Evolutionary conservation across 164 flowering plant species (phyloP), one percentile per base, ranked within the genome.

Genomic region (Vitis amurensis): DNA sequence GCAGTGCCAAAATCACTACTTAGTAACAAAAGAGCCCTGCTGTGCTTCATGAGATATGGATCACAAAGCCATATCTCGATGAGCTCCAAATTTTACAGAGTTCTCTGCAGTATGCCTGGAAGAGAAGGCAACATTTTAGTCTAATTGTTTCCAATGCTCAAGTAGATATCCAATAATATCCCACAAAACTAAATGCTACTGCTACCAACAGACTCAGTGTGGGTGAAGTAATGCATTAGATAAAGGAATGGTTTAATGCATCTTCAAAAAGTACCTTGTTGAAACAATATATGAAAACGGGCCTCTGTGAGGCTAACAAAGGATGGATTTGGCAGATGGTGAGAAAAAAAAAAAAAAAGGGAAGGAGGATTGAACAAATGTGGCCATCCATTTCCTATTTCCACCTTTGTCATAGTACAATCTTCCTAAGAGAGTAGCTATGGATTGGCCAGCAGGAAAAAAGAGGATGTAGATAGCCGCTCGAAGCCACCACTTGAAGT

Each of bases 101-200:
- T 91, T 86, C 66, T 94, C 91, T 61, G 96, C 91, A 15, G 98
- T 89, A 63, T 91, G 88, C 81, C 97, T 94, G 81, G 55, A 70
- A 69, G 29, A 55, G 8, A 63, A 71, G 10, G 53, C 51, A 63
- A 63, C 0, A 59, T 27, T 16, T 49, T 4, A 61, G 56, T 55
- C 63, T 44, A 49, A 66, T 4, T n/a, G 5, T 27, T 56, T 9
- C 56, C 2, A 50, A 31, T 16, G 29, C 61, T 50, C 8, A 12
- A 55, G 7, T 55, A 6, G n/a, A 12, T 16, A 2, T 55, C 7
- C 1, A 23, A 23, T 23, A 23, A 23, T 1, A 23, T 23, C 27
- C 27, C 27, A 23, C 27, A 23, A 23, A 23, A 23, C 27, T 23
- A 23, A 23, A 23, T 23, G 0, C 27, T 23, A 23, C 27, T 23